These are phyloP conservation scores for Pterula multifida DNA, from an alignment of 1,284 basidiomycete species.

Conservation along the genomic window DNA sequence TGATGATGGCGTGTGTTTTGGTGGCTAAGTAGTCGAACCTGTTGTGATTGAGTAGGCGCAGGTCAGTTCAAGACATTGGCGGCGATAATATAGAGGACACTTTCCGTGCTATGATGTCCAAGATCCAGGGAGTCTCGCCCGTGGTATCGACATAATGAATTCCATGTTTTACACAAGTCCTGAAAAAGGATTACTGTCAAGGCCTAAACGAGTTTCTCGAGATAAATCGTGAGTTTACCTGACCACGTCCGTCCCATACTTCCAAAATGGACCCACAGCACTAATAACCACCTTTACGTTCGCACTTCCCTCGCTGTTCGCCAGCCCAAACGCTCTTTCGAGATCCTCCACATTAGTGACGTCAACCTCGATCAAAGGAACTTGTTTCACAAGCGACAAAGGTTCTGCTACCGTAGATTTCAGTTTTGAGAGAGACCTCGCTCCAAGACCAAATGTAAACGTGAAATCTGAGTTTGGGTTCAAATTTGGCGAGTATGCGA, in stretches of 20 bases:
- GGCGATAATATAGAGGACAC: conserved; percentile 10
- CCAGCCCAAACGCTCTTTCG: neutral
- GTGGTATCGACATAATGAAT: conserved; percentile 57
- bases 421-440: conserved; percentile 22
- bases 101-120: conserved; percentile 34
- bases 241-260: neutral
- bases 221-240: conserved; percentile 14
- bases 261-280: conserved; percentile 12
- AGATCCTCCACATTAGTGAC: conserved; percentile 13
- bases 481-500: neutral
- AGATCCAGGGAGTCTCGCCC: conserved; percentile 43
- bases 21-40: conserved; percentile 46
- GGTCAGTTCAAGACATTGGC: neutral
- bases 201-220: neutral
- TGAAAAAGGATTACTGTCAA: neutral
- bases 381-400: conserved; percentile 19
- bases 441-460: conserved; percentile 24
- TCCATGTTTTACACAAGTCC: conserved; percentile 36
- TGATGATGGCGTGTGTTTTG: conserved; percentile 39
- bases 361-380: conserved; percentile 17
- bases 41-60: conserved; percentile 4
- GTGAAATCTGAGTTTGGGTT: conserved; percentile 9
- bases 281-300: conserved; percentile 25
- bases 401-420: conserved; percentile 17
- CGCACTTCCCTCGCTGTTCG: neutral